Conservation (phyloP, 768 basidiomycete species). For the Suillus americanus region DNA sequence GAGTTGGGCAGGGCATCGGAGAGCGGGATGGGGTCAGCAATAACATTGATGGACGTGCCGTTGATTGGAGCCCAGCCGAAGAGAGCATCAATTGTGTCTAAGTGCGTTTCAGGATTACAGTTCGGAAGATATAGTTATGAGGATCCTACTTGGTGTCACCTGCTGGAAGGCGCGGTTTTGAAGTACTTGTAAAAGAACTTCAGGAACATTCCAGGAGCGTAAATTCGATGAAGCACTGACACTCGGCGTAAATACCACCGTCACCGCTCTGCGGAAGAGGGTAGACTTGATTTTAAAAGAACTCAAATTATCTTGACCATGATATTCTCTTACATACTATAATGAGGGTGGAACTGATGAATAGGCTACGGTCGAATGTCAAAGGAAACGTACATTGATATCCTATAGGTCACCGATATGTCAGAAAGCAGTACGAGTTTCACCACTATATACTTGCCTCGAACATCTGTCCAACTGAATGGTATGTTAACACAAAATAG, state of each 20-base stretch:
- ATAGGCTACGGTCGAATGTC: constrained; percentile 1
- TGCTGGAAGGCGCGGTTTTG: constrained; percentile 72
- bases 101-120: neutral
- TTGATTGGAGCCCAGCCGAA: constrained; percentile 54
- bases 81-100: constrained; percentile 49
- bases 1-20: constrained; percentile 64
- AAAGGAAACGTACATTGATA: constrained; percentile 50
- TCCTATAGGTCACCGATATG: constrained; percentile 37
- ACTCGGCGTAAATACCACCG: constrained; percentile 66
- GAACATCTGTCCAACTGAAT: constrained; percentile 56
- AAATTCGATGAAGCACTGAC: constrained; percentile 29
- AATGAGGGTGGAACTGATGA: neutral
- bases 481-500: neutral
- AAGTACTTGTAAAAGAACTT: constrained; percentile 41
- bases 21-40: constrained; percentile 50
- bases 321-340: constrained; percentile 35
- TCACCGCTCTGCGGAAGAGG: constrained; percentile 52
- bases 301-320: neutral
- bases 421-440: neutral
- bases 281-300: constrained; percentile 18
- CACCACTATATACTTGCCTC: constrained; percentile 39
- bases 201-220: neutral
- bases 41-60: constrained; percentile 45
- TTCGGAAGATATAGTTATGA: neutral
- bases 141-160: constrained; percentile 48